Evolutionary conservation across 495 filamentous ascomycete species (phyloP), one percentile per base, ranked within the genome.

Genomic region (Penicillium manginii): DNA sequence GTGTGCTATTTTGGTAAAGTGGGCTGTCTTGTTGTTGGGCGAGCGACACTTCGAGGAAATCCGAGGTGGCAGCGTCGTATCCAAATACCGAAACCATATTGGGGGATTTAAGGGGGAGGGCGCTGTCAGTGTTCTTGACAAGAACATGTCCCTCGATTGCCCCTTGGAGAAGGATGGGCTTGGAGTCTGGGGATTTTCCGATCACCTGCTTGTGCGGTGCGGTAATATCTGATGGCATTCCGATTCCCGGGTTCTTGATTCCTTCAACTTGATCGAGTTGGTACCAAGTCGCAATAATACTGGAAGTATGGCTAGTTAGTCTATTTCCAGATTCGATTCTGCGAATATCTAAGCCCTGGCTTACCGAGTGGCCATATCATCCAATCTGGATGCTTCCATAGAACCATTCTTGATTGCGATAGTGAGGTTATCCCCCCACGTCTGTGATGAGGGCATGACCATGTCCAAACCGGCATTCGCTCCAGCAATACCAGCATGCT

Each of bases 211-310:
- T 78, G 54, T 92, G 90, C 31, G 91, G 87, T 42, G 85, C 80
- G 3, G 79, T 87, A 81, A 83, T 83, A 51, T 83, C 82, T 18
- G 80, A 78, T 8, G 84, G 90, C 54, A 87, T 81, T 50, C 84
- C 80, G 19, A 88, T 76, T 46, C 91, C 89, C 11, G 74, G 66
- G 0, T 70, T 54, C 8, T 82, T 80, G 59, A 76, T 83, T 3
- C 49, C 70, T 4, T 87, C 82, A 61, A 92, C 88, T 69, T 94
- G 91, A 4, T 86, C 85, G 19, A 92, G 72, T 64, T 92, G 87
- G 72, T 92, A 96, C 91, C 91, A 94, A 0, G 91, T 80, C 1
- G 92, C 92, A 4, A 96, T 87, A 53, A 94, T 84, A 26, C 92
- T 84, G 54, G 40, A 9, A 18, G 7, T 17, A 11, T 10, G 40